These are phyloP conservation scores for Hygrophoropsis aurantiaca DNA, from an alignment of 768 basidiomycete species.

Conservation along the genomic window DNA sequence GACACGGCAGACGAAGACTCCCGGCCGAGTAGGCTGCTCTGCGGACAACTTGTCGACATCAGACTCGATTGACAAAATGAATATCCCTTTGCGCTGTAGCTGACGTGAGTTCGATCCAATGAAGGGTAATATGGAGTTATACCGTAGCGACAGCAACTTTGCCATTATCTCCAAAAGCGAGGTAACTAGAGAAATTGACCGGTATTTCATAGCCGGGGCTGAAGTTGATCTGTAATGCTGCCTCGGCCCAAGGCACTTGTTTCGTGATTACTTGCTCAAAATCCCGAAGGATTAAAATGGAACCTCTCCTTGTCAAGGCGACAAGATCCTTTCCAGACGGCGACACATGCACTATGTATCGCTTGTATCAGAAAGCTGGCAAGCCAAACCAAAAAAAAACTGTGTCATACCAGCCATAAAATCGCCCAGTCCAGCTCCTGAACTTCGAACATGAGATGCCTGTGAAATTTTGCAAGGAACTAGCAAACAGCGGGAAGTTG, in stretches of 20 bases:
- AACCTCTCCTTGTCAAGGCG: slow-evolving; percentile 27
- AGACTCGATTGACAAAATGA: slow-evolving; percentile 21
- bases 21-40: slow-evolving; percentile 31
- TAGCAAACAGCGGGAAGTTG: slow-evolving; percentile 10
- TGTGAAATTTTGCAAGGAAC: slow-evolving; percentile 21
- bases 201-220: slow-evolving; percentile 7
- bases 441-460: slow-evolving; percentile 2
- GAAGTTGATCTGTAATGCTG: slow-evolving; percentile 26
- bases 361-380: slow-evolving; percentile 1
- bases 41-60: slow-evolving; percentile 19
- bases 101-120: not conserved
- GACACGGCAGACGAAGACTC: slow-evolving; percentile 22
- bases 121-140: slow-evolving; percentile 12
- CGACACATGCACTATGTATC: slow-evolving; percentile 41
- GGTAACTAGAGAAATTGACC: slow-evolving; percentile 39
- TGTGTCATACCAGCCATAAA: slow-evolving; percentile 29
- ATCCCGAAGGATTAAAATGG: slow-evolving; percentile 24
- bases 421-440: slow-evolving; percentile 5
- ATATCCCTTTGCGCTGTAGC: slow-evolving; percentile 22
- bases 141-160: slow-evolving; percentile 51
- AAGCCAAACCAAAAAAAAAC: not conserved
- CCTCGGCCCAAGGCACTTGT: slow-evolving; percentile 42
- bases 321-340: slow-evolving; percentile 41
- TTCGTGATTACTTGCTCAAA: slow-evolving; percentile 25
- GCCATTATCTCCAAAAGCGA: slow-evolving; percentile 44